Evolutionary conservation across 2,329 filamentous ascomycete species (phyloP).

Genomic region (Botryosphaeria agaves): DNA sequence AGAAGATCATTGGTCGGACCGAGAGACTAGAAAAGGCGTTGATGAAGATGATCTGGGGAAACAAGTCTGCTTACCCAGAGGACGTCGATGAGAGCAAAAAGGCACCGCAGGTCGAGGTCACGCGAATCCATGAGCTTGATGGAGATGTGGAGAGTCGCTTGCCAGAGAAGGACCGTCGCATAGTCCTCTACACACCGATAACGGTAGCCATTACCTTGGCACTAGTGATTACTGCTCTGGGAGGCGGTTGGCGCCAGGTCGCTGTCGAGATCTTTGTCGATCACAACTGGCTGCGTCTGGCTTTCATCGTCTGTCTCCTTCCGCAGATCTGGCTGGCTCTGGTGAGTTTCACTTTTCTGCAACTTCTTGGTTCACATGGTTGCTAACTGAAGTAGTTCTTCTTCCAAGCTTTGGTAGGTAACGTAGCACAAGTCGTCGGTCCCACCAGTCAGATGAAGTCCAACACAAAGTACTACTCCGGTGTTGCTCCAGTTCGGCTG

Average conservation of each 20-base stretch:
- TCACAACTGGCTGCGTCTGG: constrained; percentile 33
- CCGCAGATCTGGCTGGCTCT: constrained; percentile 42
- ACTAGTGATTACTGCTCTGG: constrained; percentile 35
- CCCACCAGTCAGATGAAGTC: constrained; percentile 24
- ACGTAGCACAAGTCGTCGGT: constrained; percentile 23
- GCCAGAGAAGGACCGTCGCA: constrained; percentile 26
- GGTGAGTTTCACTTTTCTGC: constrained; percentile 17
- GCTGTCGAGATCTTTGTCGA: constrained; percentile 38
- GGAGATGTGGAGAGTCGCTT: constrained; percentile 20
- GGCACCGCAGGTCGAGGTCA: constrained; percentile 12
- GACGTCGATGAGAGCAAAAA: constrained; percentile 24
- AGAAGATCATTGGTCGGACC: constrained; percentile 34
- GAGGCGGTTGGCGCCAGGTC: constrained; percentile 37
- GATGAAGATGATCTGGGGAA: constrained; percentile 42
- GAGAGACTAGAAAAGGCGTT: constrained; percentile 34
- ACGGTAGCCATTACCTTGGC: constrained; percentile 35
- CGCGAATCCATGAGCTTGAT: constrained; percentile 12
- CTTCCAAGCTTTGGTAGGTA: constrained; percentile 26
- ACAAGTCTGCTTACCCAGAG: constrained; percentile 22
- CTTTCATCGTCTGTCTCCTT: constrained; percentile 33
- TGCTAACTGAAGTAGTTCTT: constrained; percentile 18
- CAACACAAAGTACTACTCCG: constrained; percentile 30
- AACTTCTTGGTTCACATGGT: background rate
- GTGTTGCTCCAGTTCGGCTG: constrained; percentile 20
- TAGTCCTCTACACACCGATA: constrained; percentile 37